phyloP scores from a whole-genome alignment of 2,329 filamentous ascomycete species.

The Penicillium sp. region DNA sequence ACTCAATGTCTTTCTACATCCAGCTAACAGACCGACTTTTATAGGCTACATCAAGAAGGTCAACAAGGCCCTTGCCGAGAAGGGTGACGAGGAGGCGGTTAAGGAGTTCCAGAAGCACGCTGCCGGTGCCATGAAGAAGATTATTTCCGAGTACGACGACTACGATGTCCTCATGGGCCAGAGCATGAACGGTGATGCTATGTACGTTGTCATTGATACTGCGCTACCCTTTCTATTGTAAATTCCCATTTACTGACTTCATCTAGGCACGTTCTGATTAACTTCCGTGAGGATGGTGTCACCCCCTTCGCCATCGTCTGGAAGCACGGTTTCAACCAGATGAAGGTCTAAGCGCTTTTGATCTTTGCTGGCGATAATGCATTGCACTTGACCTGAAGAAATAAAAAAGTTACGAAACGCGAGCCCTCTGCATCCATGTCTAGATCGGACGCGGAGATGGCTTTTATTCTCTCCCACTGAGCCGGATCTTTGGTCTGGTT shows the following conservation, averaged over 20 bases:
- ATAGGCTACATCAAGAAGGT: constrained; percentile 88
- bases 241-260: not conserved
- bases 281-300: constrained; percentile 94
- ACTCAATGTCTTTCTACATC: not conserved
- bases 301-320: constrained; percentile 88
- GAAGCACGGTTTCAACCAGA: constrained; percentile 88
- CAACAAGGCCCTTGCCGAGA: constrained; percentile 65
- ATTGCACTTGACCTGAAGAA: constrained; percentile 26
- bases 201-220: constrained; percentile 60
- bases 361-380: constrained; percentile 11
- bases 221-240: no score
- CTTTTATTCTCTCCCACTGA: constrained; percentile 10
- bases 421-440: constrained; percentile 13
- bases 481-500: constrained; percentile 20
- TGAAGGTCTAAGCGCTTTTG: constrained; percentile 73
- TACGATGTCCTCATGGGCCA: constrained; percentile 93
- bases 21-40: constrained; percentile 5
- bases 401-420: constrained; percentile 24
- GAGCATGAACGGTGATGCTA: constrained; percentile 89
- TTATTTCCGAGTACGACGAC: constrained; percentile 89
- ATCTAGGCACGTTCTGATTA: constrained; percentile 78
- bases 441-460: constrained; percentile 14
- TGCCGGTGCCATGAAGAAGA: constrained; percentile 73
- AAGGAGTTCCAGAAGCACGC: constrained; percentile 79
- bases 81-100: constrained; percentile 61